Base-by-base conservation (phyloP, 768 basidiomycete species). In the Calocybe indica region DNA sequence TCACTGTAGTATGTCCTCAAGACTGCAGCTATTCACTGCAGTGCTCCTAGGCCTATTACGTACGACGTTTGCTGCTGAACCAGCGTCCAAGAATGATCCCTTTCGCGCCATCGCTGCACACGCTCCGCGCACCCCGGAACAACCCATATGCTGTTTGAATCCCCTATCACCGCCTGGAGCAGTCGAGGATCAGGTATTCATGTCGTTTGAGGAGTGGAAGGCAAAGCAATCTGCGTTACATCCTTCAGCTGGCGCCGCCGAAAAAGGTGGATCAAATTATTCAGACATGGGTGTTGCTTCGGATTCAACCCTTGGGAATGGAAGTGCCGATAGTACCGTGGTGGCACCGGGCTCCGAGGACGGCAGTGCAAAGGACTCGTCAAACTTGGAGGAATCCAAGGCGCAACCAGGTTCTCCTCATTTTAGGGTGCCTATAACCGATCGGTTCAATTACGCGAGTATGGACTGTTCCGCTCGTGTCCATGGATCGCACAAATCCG, bases 381-480 rank as follows among this genome's bases (percentile, higher is more conserved):
- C 4, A 22, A 22, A 22, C 22, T 22, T 1, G 22, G 49, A 55
- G 31, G 45, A 48, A 37, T 45, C 55, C 42, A 51, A 45, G 32
- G 38, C 56, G 48, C 52, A 57, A 46, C 52, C 63, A 12, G 36
- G 52, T 10, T 70, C 79, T 32, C 81, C 84, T 0, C 80, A 83
- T 55, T 83, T 85, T 59, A 76, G 78, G 13, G 80, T 91, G 5
- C 88, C 88, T 1, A 67, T 89, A 37, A 83, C 78, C 9, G 90
- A 94, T 70, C 77, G 92, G 37, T 96, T 94, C 74, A 96, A 99
- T 65, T 98, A 95, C 58, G 96, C 96, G 37, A 83, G 82, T 44
- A 61, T 84, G 49, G 95, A 97, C 63, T 99, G 96, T 61, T 92
- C 91, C 1, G 94, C 95, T 1, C 85, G 92, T 10, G 84, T 98